Base-by-base conservation (phyloP, 306 rosid genomes). In the Elaeagnus macrophylla region DNA sequence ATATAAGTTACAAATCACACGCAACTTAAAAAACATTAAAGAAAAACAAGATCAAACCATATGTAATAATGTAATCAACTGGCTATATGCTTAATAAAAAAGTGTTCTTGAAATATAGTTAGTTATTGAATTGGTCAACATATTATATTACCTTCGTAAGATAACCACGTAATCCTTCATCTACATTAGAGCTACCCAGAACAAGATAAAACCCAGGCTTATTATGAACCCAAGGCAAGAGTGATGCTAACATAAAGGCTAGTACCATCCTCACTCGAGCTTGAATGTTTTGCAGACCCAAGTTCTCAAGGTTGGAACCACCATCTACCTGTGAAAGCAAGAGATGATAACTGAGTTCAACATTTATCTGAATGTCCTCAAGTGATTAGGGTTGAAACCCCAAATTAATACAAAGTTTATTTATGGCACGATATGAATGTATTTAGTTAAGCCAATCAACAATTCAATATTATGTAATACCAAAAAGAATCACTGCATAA, bases 181-280 rank as follows among this genome's bases (percentile, higher is more conserved):
- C 99, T 64, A 91, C 96, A 56, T 91, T 91, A 57, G 96, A 82
- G 75, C 93, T 84, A 48, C 95, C 99, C 67, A 91, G 70, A 65
- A 91, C 96, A 71, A 91, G 99, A 80, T 75, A 87, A 83, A 91
- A 87, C 53, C 93, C 95, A 50, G 79, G 75, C 69, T 86, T 87
- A 58, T 19, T 77, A 69, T 91, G 96, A 75, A 91, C 99, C 99
- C 96, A 91, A 59, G 99, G 96, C 77, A 87, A 75, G 48, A 91
- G 96, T 48, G 95, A 91, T 0, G 99, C 99, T 53, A 80, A 67
- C 99, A 87, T 91, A 76, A 87, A 91, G 76, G 99, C 99, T 52
- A 91, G 76, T 60, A 91, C 87, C 99, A 91, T 91, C 64, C 96
- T 82, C 20, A 87, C 82, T 75, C 95, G 75, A 66, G 96, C 96